These are phyloP conservation scores for Fraxinus americana DNA, from an alignment of 257 asterid genomes.

Conservation along the genomic window DNA sequence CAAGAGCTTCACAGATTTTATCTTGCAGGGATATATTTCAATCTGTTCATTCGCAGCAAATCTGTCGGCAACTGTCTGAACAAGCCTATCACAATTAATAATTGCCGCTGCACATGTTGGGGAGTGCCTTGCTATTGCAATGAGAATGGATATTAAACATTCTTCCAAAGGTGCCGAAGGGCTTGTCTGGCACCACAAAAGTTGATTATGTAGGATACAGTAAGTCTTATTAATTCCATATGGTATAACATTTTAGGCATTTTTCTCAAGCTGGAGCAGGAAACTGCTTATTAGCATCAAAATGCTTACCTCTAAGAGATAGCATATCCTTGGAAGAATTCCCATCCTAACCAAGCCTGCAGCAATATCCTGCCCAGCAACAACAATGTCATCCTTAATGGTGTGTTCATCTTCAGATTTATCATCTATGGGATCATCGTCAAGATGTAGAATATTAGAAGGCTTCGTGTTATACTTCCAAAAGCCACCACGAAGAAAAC, in stretches of 20 bases:
- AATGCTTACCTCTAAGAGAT: conserved; percentile 81
- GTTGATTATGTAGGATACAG: conserved; percentile 10
- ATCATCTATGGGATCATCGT: conserved; percentile 40
- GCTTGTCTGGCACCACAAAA: conserved; percentile 55
- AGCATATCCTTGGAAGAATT: conserved; percentile 67
- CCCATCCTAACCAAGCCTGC: conserved; percentile 99
- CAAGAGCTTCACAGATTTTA: conserved; percentile 72
- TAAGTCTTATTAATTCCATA: conserved; percentile 1
- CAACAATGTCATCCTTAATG: conserved; percentile 79
- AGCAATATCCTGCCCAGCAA: conserved; percentile 90
- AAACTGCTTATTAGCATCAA: conserved; percentile 25
- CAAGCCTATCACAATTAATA: conserved; percentile 66
- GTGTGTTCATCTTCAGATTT: conserved; percentile 65
- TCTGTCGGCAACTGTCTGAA: conserved; percentile 70
- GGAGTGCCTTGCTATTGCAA: conserved; percentile 91
- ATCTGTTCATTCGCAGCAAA: conserved; percentile 55
- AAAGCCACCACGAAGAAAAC: conserved; percentile 93
- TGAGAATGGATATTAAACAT: conserved; percentile 69
- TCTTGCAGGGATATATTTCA: conserved; percentile 64
- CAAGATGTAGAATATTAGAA: conserved; percentile 56
- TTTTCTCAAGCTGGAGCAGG: conserved; percentile 11
- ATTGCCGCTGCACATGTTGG: conserved; percentile 83
- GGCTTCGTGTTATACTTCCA: conserved; percentile 96
- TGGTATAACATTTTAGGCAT: conserved; percentile 2
- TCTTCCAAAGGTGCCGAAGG: conserved; percentile 76